A percentile compares a stretch with the other conserved stretches of the same genome.
Evolutionary conservation across 176 grass and related monocot genomes (phyloP).

Genomic region (Oryza australiensis): DNA sequence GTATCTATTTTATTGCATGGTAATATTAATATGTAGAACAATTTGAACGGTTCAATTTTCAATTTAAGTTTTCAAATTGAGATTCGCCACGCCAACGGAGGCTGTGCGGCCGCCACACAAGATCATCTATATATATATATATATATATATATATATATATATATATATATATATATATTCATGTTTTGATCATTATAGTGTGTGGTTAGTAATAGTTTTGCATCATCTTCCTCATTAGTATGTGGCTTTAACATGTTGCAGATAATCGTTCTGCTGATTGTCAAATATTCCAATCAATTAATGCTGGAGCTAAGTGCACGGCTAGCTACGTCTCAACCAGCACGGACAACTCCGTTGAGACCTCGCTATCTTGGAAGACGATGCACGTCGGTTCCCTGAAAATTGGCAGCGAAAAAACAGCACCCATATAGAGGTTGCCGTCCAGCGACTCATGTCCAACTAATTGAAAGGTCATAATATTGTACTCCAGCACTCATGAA

Average conservation of each 20-base stretch:
- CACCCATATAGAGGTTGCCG: background rate
- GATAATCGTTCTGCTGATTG: constrained; percentile 12
- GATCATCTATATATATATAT: too few species aligned
- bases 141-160: too few species aligned
- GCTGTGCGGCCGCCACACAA: too few species aligned
- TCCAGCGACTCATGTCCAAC: constrained; percentile 16
- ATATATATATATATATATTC: too few species aligned
- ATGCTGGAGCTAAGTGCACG: constrained; percentile 22
- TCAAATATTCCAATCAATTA: constrained; percentile 34
- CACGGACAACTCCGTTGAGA: constrained; percentile 36
- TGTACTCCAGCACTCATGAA: background rate
- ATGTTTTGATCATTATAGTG: constrained; percentile 1
- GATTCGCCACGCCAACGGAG: too few species aligned
- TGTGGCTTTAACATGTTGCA: background rate
- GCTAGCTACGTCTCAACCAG: constrained; percentile 38
- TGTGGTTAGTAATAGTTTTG: background rate
- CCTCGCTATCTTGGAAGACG: constrained; percentile 25
- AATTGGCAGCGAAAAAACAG: background rate
- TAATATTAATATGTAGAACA: too few species aligned
- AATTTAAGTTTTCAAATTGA: too few species aligned
- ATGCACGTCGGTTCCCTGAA: background rate
- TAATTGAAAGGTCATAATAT: background rate
- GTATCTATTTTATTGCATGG: too few species aligned
- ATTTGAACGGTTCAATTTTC: too few species aligned
- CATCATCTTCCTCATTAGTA: background rate